Base-by-base conservation (phyloP, 768 basidiomycete species). In the Rhizopogon roseolus region DNA sequence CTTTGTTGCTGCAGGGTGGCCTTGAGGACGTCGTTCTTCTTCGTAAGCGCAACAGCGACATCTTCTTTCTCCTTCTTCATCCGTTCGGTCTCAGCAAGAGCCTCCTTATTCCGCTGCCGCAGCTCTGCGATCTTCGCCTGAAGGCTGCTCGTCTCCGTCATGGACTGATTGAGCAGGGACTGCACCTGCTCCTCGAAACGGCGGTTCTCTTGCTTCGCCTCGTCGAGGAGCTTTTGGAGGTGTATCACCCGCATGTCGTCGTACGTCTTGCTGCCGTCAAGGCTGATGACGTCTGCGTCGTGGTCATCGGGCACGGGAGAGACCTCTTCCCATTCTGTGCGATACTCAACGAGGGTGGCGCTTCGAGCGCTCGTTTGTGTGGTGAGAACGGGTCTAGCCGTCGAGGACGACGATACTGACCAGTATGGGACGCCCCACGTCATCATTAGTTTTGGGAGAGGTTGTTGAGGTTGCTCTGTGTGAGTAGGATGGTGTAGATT, bases 11-110 rank as follows among this genome's bases (percentile, higher is more conserved):
- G 46, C 13, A 59, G 49, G 27, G 50, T 22, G 34, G n/a, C 1
- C 34, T 57, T 62, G 6, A 69, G 38, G 25, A 49, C 60, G 10
- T 64, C 64, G 36, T 65, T 59, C 49, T 71, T 64, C 27, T 49
- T 49, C 25, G n/a, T 50, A 34, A 66, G 49, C n/a, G 13, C 55
- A 2, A 42, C 46, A 16, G 40, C 56, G n/a, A 55, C 5, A 8
- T 54, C 44, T 9, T 69, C 69, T 46, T 54, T 67, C 60, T 49
- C 54, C 48, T 52, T 54, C 50, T 25, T 53, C 32, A 62, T 32
- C 22, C 36, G 53, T 10, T 60, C 64, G 9, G 11, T 13, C n/a
- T 61, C 56, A 1, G 50, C 56, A 19, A 48, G 32, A 16, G 46
- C 46, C 19, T 48, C 46, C 19, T 48, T 48, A 16, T 48, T 48